Percentiles rank a stretch among this genome's conserved stretches.
These are phyloP conservation scores for Umbilicaria muhlenbergii DNA, from an alignment of 495 filamentous ascomycete species.

Conservation along the genomic window DNA sequence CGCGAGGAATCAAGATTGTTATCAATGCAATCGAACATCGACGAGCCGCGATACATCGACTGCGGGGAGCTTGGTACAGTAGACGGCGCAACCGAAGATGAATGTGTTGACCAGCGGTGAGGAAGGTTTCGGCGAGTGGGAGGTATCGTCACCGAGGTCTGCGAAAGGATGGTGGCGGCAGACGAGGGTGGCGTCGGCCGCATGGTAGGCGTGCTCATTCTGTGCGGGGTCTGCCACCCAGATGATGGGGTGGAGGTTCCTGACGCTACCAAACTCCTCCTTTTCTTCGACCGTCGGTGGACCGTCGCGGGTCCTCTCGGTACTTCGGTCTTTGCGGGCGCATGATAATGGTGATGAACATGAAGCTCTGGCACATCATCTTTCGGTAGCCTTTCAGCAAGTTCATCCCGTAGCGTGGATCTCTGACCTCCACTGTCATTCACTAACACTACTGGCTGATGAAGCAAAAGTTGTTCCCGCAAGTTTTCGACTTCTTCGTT, in stretches of 20 bases:
- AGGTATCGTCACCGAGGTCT: constrained; percentile 46
- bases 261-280: constrained; percentile 42
- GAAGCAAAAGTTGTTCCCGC: constrained; percentile 65
- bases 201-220: constrained; percentile 17
- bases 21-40: constrained; percentile 58
- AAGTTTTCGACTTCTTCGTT: constrained; percentile 84
- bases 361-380: constrained; percentile 60
- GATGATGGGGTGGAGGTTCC: constrained; percentile 44
- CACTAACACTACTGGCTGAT: constrained; percentile 46
- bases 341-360: constrained; percentile 86
- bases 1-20: constrained; percentile 40
- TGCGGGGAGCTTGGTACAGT: constrained; percentile 72
- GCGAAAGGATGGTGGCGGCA: constrained; percentile 42
- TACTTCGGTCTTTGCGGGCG: constrained; percentile 29
- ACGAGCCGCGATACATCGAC: constrained; percentile 56
- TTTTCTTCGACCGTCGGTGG: constrained; percentile 51
- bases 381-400: constrained; percentile 36
- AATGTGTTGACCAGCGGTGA: constrained; percentile 51
- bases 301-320: constrained; percentile 31
- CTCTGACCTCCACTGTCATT: constrained; percentile 16
- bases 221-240: constrained; percentile 22
- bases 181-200: constrained; percentile 31
- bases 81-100: constrained; percentile 48
- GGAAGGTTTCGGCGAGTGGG: constrained; percentile 15
- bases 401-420: constrained; percentile 43